Base-by-base conservation (phyloP, 2,329 filamentous ascomycete genomes). In the Hypoxylon sp. region DNA sequence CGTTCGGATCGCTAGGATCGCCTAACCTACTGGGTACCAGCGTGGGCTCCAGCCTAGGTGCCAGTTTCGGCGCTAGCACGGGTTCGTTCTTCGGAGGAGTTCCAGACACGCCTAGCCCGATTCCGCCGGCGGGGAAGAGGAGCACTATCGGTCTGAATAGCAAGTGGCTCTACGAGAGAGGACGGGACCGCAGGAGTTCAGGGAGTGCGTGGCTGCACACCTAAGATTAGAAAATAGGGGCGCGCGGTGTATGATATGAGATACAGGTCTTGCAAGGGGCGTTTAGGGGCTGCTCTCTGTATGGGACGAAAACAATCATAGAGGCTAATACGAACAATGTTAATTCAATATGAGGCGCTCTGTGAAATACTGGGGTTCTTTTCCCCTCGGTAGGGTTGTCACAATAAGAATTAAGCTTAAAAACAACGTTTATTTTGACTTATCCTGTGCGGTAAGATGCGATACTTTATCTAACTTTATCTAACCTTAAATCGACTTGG, bases 161-260 rank as follows among this genome's bases (percentile, higher is more conserved):
- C 82, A 97, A 96, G 82, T 98, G 95, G 95, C 80, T 98, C 66
- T 98, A 97, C 77, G 93, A 98, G 80, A 93, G 90, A 80, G 91
- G 92, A 74, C 83, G 89, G 77, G 68, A 70, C 34, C 70, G 64
- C 11, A 78, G 89, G 77, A 82, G 86, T 72, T 83, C 85, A 56
- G 78, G 82, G 10, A 83, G 78, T 60, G 75, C 79, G 32, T 84
- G 82, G 79, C 32, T 71, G 65, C 76, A 72, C 57, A 50, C 61
- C 51, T 71, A 28, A 48, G 38, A 48, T n/a, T 23, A 45, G 21
- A 28, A 17, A 46, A 34, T 30, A 38, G 21, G 28, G 21, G 23
- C 41, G 53, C 17, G 38, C 46, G 30, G 51, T 58, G 52, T 65
- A 58, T 19, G 53, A 65, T 61, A 46, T 38, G 23, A 28, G 48